Conservation (phyloP, 2,329 filamentous ascomycete species). For the Thelonectria blattea region DNA sequence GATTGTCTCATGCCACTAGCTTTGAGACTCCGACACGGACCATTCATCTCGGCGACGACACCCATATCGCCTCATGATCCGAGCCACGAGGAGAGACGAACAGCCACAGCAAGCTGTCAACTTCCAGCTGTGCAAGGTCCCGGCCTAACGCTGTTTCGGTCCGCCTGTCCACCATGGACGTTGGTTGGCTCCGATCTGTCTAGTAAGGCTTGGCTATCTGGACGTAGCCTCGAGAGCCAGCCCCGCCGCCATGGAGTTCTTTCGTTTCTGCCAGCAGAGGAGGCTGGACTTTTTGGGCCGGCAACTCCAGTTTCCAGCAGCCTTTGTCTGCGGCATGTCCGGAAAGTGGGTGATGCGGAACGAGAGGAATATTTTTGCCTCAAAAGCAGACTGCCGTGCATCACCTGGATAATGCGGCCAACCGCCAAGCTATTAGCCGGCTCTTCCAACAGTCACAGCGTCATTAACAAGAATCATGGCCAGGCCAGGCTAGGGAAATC, state of each 20-base stretch:
- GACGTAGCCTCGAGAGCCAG: not conserved
- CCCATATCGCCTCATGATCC: constrained; percentile 25
- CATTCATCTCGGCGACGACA: constrained; percentile 21
- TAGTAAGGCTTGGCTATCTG: constrained; percentile 10
- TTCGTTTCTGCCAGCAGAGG: not conserved
- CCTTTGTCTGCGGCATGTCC: constrained; percentile 7
- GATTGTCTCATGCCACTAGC: constrained; percentile 31
- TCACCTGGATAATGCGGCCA: constrained; percentile 6
- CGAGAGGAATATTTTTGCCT: constrained; percentile 16
- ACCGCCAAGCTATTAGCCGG: constrained; percentile 16
- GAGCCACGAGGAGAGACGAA: constrained; percentile 1
- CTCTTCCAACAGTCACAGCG: constrained; percentile 14
- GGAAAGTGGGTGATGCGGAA: constrained; percentile 10
- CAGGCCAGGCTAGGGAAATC: constrained; percentile 15
- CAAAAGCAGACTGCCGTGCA: constrained; percentile 5
- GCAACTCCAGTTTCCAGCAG: not conserved
- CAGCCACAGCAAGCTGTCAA: constrained; percentile 15
- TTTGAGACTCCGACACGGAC: constrained; percentile 31
- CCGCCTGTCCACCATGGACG: not conserved
- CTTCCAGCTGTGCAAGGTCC: constrained; percentile 5
- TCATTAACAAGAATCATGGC: constrained; percentile 9
- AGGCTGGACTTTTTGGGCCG: constrained; percentile 6
- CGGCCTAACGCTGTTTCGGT: constrained; percentile 14
- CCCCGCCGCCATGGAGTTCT: not conserved
- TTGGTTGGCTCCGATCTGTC: constrained; percentile 12